Evolutionary conservation across 148 eudicot genomes (phyloP).

Genomic region (Nyssa sinensis): DNA sequence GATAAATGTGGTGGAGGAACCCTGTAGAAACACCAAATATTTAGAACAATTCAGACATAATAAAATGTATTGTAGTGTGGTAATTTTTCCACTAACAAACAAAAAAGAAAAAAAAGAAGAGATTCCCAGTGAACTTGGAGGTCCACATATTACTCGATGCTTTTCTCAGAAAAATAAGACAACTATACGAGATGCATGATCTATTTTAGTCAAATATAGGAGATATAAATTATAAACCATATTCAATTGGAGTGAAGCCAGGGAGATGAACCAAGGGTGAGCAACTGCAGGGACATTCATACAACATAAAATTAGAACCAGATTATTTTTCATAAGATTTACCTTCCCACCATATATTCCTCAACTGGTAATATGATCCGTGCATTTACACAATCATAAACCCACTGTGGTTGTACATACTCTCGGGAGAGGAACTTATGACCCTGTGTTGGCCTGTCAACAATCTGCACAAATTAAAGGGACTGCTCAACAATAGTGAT

Average conservation of each 20-base stretch:
- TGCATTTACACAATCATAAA: slow-evolving; percentile 83
- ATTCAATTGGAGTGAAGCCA: neutral
- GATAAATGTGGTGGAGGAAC: slow-evolving; percentile 94
- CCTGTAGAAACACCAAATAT: slow-evolving; percentile 41
- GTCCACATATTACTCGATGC: neutral
- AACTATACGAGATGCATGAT: neutral
- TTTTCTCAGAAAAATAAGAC: neutral
- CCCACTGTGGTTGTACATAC: slow-evolving; percentile 97
- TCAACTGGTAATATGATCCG: slow-evolving; percentile 82
- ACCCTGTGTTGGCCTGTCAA: slow-evolving; percentile 81
- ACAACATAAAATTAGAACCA: neutral
- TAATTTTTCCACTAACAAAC: neutral
- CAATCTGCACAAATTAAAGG: slow-evolving; percentile 53
- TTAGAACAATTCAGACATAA: neutral
- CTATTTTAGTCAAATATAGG: neutral
- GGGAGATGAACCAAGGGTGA: neutral
- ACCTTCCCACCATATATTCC: slow-evolving; percentile 84
- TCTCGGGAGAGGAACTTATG: slow-evolving; percentile 71
- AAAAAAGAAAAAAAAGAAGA: neutral
- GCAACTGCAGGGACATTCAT: neutral
- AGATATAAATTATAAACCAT: neutral
- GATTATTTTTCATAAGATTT: neutral
- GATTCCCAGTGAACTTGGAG: neutral
- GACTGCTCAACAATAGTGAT: neutral
- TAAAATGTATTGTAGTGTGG: neutral